Evolutionary conservation across 495 filamentous ascomycete genomes (phyloP).

Genomic region (Tetracladium marchalianum): DNA sequence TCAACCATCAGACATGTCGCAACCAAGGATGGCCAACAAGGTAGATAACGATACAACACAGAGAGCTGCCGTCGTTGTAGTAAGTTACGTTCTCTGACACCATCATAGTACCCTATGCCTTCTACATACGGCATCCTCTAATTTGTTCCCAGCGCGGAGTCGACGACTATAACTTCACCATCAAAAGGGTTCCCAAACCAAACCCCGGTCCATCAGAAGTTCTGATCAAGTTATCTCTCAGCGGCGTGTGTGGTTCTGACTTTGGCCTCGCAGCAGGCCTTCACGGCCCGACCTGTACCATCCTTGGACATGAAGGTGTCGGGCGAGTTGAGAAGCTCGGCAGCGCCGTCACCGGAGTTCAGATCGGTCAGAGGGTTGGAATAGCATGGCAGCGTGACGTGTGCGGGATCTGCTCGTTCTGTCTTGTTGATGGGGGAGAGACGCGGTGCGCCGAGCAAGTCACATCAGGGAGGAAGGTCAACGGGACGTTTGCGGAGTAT

Average conservation of each 20-base stretch:
- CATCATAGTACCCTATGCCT: no score
- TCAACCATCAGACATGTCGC: no score
- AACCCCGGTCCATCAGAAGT: no score
- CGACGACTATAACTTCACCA: no score
- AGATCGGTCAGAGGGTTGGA: constrained; percentile 53
- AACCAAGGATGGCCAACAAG: no score
- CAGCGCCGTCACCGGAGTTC: constrained; percentile 39
- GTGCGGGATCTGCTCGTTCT: constrained; percentile 30
- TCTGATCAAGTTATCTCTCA: constrained; percentile 25
- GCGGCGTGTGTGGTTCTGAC: constrained; percentile 64
- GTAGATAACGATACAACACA: no score
- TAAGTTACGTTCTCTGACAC: no score
- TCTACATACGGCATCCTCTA: no score
- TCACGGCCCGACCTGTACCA: constrained; percentile 48
- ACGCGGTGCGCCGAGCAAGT: constrained; percentile 44
- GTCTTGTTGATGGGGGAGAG: constrained; percentile 41
- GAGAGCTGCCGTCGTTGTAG: no score
- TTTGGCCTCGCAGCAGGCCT: constrained; percentile 50
- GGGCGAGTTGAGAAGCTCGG: constrained; percentile 51
- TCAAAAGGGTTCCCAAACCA: no score
- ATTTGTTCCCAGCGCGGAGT: no score
- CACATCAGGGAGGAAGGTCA: constrained; percentile 33
- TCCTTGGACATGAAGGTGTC: constrained; percentile 56
- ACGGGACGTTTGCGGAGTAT: constrained; percentile 66
- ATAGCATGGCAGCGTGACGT: constrained; percentile 39